These are phyloP conservation scores for Penicillium cataractarum DNA, from an alignment of 495 filamentous ascomycete species.

Conservation along the genomic window DNA sequence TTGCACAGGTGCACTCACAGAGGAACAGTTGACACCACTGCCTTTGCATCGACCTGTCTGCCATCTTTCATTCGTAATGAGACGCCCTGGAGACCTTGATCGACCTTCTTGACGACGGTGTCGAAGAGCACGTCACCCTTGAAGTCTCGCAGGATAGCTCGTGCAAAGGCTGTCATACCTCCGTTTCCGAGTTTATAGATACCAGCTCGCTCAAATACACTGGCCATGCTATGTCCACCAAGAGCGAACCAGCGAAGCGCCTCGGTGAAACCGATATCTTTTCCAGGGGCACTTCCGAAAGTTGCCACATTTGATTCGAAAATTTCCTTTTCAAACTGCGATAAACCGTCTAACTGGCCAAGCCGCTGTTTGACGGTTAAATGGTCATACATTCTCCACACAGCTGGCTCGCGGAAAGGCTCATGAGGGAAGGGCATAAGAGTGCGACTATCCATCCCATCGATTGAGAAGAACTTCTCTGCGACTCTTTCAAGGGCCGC, in stretches of 20 bases:
- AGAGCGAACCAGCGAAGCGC: background rate
- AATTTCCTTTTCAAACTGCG: background rate
- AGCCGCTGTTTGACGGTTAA: background rate
- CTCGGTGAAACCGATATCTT: background rate
- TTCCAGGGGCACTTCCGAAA: background rate
- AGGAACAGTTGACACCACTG: background rate
- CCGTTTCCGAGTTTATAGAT: background rate
- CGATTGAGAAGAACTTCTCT: background rate
- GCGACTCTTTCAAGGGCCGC: background rate
- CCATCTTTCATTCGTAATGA: background rate
- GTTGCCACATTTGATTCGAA: background rate
- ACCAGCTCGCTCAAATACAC: background rate
- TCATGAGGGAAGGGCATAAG: background rate
- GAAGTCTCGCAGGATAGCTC: background rate
- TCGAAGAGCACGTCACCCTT: background rate
- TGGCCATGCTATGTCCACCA: background rate
- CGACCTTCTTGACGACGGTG: background rate
- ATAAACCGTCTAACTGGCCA: background rate
- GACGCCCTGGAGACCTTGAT: background rate
- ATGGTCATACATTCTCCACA: background rate
- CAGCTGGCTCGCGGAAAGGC: background rate
- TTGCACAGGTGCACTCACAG: background rate
- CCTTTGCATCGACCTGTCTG: background rate
- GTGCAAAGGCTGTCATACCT: background rate
- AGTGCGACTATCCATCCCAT: background rate